phyloP scores from a whole-genome alignment of 2,329 filamentous ascomycete genomes.

The Bipolaris oryzae region DNA sequence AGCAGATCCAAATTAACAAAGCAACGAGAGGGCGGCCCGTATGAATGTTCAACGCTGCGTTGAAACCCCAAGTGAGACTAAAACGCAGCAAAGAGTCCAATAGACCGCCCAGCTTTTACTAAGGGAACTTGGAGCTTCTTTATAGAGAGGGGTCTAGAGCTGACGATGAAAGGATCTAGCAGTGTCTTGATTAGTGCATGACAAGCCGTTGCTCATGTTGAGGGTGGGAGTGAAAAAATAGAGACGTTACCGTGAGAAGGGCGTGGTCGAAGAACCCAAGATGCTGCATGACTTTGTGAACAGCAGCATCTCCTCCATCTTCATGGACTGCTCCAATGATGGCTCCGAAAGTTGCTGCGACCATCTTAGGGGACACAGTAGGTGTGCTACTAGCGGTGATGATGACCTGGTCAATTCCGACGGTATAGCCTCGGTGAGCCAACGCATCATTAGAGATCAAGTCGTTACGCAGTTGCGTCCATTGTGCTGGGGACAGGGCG shows the following conservation, averaged over 20 bases:
- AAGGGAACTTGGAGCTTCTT: background rate
- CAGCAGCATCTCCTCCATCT: constrained; percentile 30
- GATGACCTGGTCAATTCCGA: constrained; percentile 10
- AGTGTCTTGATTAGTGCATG: constrained; percentile 7
- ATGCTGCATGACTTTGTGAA: constrained; percentile 8
- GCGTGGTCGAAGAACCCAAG: constrained; percentile 13
- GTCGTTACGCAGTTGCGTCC: constrained; percentile 11
- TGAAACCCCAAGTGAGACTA: background rate
- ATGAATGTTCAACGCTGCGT: background rate
- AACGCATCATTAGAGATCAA: constrained; percentile 8
- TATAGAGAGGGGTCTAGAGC: background rate
- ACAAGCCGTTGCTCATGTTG: background rate
- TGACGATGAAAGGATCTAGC: constrained; percentile 4
- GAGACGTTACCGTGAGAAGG: constrained; percentile 11
- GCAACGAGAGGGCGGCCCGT: background rate
- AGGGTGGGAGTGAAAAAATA: background rate
- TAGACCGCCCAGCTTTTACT: background rate
- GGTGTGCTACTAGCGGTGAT: constrained; percentile 2
- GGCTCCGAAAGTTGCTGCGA: constrained; percentile 43
- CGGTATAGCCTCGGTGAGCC: background rate
- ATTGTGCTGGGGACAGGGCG: constrained; percentile 1
- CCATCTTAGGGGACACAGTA: constrained; percentile 17
- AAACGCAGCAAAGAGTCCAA: constrained; percentile 3
- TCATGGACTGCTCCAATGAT: constrained; percentile 44
- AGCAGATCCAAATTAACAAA: background rate